Percentiles rank a stretch among this genome's conserved stretches.
phyloP scores from a whole-genome alignment of 257 asterid genomes.

The Fraxinus pennsylvanica region DNA sequence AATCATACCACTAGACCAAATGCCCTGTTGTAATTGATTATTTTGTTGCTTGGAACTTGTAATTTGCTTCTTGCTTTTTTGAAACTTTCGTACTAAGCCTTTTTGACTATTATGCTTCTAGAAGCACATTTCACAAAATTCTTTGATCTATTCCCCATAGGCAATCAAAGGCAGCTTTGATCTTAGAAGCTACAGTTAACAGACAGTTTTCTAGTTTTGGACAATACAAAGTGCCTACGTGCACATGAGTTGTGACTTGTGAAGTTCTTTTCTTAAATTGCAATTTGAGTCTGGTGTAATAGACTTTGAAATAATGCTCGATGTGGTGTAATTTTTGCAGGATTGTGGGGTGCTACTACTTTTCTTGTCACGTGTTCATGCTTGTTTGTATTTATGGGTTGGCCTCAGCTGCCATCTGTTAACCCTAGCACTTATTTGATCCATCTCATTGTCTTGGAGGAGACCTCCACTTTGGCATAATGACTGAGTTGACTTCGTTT shows the following conservation, averaged over 20 bases:
- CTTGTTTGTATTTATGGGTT: neutral
- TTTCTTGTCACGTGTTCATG: neutral
- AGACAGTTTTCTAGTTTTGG: neutral
- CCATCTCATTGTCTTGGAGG: neutral
- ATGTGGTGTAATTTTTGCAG: neutral
- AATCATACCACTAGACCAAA: slow-evolving; percentile 60
- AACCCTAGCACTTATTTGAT: neutral
- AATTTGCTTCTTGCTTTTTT: neutral
- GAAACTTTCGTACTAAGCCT: neutral
- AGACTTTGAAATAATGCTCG: neutral
- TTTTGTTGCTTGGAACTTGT: neutral
- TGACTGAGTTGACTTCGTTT: neutral
- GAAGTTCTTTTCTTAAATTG: neutral
- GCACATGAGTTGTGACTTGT: neutral
- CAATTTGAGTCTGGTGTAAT: neutral
- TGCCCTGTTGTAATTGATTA: slow-evolving; percentile 27
- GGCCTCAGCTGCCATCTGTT: neutral
- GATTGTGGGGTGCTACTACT: neutral
- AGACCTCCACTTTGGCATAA: neutral
- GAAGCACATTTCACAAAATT: neutral
- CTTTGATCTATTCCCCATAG: neutral
- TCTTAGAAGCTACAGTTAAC: neutral
- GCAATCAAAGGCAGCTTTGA: neutral
- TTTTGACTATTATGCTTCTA: neutral
- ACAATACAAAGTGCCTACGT: neutral